Evolutionary conservation across 768 basidiomycete species (phyloP), one percentile per base, ranked within the genome.

Genomic region (Agrocybe praecox): DNA sequence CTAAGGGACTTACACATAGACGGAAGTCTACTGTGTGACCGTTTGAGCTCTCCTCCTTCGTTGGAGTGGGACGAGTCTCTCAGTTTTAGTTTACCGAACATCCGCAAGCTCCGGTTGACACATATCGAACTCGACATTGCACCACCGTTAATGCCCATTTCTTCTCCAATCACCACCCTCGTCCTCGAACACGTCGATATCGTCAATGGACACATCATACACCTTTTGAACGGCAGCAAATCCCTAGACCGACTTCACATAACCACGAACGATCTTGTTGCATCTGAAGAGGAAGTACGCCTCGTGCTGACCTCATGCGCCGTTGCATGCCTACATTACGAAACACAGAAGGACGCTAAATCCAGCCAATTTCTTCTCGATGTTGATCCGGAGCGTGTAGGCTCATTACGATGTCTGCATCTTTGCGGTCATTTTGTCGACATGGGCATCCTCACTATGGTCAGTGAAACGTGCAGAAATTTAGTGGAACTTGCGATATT

Each of bases 31-130:
- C 52, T 75, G 12, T 53, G 58, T n/a, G 52, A 64, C 42, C 64
- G 65, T 21, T 52, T 72, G 33, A 58, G 58, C 49, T 49, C 59
- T 17, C 65, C 58, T 22, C 71, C 80, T 1, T 80, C 80, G 17
- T 64, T 86, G 60, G 77, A 79, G 59, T 85, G 83, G 83, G 81
- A 84, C 61, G 81, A 84, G 50, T 68, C 67, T 34, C 65, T 83
- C n/a, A 71, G 74, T 2, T 76, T 73, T 67, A 74, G 70, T 45
- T 83, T 85, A 59, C 68, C 75, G 9, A 73, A 66, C 53, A 73
- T 85, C 26, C 69, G 65, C 58, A 73, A 63, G 42, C 72, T 86
- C 53, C 72, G 71, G 33, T 67, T 85, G 26, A 74, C 74, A 32
- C 63, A 76, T 56, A 61, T 82, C 21, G 74, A 79, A 46, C 74